These are phyloP conservation scores for Babesia ovata DNA, from an alignment of 169 alveolate species.

Conservation along the genomic window DNA sequence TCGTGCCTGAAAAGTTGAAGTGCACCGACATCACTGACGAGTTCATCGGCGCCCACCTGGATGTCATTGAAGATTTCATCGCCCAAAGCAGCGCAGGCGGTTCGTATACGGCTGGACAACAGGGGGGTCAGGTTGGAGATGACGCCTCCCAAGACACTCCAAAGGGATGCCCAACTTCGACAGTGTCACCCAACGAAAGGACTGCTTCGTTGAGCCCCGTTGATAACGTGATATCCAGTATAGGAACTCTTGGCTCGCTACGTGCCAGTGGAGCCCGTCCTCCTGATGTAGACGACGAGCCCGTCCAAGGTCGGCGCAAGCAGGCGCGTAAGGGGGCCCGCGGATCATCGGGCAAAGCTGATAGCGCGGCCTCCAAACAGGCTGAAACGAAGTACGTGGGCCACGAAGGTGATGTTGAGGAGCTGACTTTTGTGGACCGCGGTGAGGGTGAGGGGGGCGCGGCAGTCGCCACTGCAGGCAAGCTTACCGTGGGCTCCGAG, in stretches of 20 bases:
- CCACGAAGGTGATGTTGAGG: constrained; percentile 29
- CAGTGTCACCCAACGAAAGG: not conserved
- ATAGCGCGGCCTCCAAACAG: not conserved
- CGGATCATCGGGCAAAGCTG: not conserved
- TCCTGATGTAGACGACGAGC: not conserved
- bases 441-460: not conserved
- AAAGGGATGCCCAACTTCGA: not conserved
- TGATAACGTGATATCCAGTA: not conserved
- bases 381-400: not conserved
- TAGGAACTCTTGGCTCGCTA: not conserved
- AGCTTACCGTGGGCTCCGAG: constrained; percentile 51
- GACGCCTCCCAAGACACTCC: not conserved
- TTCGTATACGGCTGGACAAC: not conserved
- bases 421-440: constrained; percentile 1
- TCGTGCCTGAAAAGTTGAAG: constrained; percentile 15
- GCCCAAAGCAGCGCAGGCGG: not conserved
- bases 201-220: not conserved
- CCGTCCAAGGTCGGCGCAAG: not conserved
- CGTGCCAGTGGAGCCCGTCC: not conserved
- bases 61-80: not conserved
- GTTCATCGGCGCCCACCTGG: constrained; percentile 1
- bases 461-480: not conserved
- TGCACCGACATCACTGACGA: constrained; percentile 30
- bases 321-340: not conserved
- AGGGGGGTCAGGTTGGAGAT: not conserved